Percentiles rank a stretch among this genome's conserved stretches.
These are phyloP conservation scores for Nidularia sp. DNA, from an alignment of 768 basidiomycete genomes.

Conservation along the genomic window DNA sequence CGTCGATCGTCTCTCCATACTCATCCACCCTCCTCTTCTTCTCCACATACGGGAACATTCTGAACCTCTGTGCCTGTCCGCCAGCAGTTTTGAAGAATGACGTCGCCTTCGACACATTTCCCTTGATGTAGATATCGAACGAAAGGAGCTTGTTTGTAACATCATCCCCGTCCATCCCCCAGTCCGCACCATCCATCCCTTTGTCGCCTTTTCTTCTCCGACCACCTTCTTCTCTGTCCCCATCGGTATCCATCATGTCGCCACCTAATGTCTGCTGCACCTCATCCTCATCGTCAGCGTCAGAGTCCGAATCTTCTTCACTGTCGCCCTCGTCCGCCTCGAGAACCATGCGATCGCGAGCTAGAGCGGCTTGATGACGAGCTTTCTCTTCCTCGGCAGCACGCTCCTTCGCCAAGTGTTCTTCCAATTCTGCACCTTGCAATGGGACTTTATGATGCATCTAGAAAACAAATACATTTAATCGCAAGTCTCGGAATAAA, in stretches of 20 bases:
- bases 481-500: conserved; percentile 1
- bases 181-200: conserved; percentile 56
- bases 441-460: conserved; percentile 89
- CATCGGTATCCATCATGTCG: conserved; percentile 40
- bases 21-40: conserved; percentile 89
- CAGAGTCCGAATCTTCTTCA: conserved; percentile 71
- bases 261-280: conserved; percentile 53
- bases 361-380: conserved; percentile 80
- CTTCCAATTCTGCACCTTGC: conserved; percentile 84
- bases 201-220: conserved; percentile 31
- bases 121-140: conserved; percentile 96
- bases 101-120: conserved; percentile 84
- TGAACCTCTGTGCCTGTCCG: conserved; percentile 72
- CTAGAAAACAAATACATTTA: conserved; percentile 32
- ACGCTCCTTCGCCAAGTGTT: conserved; percentile 71
- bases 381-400: conserved; percentile 78
- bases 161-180: conserved; percentile 76
- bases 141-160: conserved; percentile 74
- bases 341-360: conserved; percentile 80
- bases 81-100: conserved; percentile 83
- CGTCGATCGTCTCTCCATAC: conserved; percentile 93
- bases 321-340: conserved; percentile 93
- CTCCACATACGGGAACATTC: conserved; percentile 98
- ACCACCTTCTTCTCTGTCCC: conserved; percentile 21
- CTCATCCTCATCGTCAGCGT: conserved; percentile 61